Base-by-base conservation (phyloP, 2,329 filamentous ascomycete species). In the Aspergillus phoenicis region DNA sequence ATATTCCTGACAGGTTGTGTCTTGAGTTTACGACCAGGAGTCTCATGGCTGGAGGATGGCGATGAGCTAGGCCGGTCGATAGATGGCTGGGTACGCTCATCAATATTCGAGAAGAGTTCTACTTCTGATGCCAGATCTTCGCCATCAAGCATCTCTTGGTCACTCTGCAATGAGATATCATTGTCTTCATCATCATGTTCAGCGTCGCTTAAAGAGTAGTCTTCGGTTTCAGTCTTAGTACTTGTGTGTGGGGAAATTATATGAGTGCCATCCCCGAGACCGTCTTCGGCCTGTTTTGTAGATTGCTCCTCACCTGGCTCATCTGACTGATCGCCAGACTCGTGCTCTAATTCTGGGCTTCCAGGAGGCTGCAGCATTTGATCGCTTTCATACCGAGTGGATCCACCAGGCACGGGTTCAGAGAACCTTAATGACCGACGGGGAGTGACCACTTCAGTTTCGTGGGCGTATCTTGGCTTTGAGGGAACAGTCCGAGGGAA, bases 71-170 rank as follows among this genome's bases (percentile, higher is more conserved):
- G 13, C n/a, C 13, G 22, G 30, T 2, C 5, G 24, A 24, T 26
- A 8, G 33, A 3, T 4, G 30, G n/a, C 2, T 22, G n/a, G n/a
- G 26, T 1, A 28, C 33, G 17, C 17, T 20, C 13, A 17, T 22
- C 39, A 24, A 55, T 47, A 20, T 62, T 58, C 11, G 61, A 56
- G n/a, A 63, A 63, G 20, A 61, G 17, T 17, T 58, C 28, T 8
- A 63, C 52, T 15, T 51, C 47, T 17, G 47, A 51, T 30, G 26
- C 8, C 13, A 51, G 28, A n/a, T 28, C 47, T n/a, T 51, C 47
- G 10, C 52, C 52, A n/a, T 41, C 41, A 6, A 49, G 26, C 13
- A 57, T 45, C n/a, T 52, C 36, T 24, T 58, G 53, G 8, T 60
- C 36, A 24, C 56, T 22, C 7, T 41, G 22, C 11, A 2, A 28